phyloP scores from a whole-genome alignment of 2,329 filamentous ascomycete genomes.

The Aspergillus brasiliensis region DNA sequence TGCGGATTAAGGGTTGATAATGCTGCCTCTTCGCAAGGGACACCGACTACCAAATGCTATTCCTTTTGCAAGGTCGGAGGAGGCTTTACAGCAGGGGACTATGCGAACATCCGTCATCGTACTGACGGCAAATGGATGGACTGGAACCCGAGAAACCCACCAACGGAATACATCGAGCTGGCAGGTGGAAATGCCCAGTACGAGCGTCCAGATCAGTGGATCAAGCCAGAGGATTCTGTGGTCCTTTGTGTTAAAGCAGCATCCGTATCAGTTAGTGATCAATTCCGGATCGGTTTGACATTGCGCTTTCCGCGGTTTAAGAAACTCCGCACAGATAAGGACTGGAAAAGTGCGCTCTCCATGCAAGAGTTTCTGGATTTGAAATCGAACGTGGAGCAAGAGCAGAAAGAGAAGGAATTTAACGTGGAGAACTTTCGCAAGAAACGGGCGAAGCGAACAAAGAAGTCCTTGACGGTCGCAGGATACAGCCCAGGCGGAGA shows the following conservation, averaged over 20 bases:
- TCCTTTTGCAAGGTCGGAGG: constrained; percentile 99
- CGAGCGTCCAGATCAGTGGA: constrained; percentile 90
- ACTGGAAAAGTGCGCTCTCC: constrained; percentile 78
- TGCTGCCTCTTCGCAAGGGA: constrained; percentile 59
- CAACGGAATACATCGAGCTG: constrained; percentile 76
- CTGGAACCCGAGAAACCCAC: constrained; percentile 78
- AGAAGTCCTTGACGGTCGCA: constrained; percentile 72
- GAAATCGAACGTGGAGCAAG: constrained; percentile 68
- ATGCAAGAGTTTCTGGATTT: constrained; percentile 75
- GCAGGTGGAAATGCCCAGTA: constrained; percentile 73
- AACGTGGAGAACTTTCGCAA: constrained; percentile 69
- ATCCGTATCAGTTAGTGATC: constrained; percentile 71
- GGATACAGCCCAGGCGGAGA: constrained; percentile 62
- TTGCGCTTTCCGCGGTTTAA: constrained; percentile 92
- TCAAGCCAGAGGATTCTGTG: constrained; percentile 82
- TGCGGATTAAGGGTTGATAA: constrained; percentile 80
- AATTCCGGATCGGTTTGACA: constrained; percentile 75
- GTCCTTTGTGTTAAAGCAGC: constrained; percentile 89
- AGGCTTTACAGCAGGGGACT: constrained; percentile 82
- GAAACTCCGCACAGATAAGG: constrained; percentile 75
- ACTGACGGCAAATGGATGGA: constrained; percentile 91
- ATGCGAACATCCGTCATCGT: constrained; percentile 75
- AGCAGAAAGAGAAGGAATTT: constrained; percentile 72
- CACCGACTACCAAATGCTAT: constrained; percentile 72
- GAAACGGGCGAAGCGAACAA: constrained; percentile 60